phyloP scores from a whole-genome alignment of 2,329 filamentous ascomycete species.

The Cladosporium sp. region DNA sequence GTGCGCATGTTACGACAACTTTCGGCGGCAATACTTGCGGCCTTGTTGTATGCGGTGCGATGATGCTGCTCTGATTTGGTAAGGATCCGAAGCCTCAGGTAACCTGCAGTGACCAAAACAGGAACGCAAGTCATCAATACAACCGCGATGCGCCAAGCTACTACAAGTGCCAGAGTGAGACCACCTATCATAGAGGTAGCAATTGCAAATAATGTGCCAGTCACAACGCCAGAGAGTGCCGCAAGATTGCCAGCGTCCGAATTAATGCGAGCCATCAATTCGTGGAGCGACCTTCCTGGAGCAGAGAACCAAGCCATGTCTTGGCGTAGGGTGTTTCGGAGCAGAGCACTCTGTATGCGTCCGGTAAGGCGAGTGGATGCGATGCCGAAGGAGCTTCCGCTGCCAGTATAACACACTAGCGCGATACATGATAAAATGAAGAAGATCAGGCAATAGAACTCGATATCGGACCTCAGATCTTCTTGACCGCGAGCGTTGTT shows the following conservation, averaged over 20 bases:
- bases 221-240: constrained; percentile 46
- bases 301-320: constrained; percentile 50
- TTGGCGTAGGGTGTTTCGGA: constrained; percentile 52
- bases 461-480: constrained; percentile 20
- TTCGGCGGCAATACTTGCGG: constrained; percentile 63
- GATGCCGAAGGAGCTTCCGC: constrained; percentile 46
- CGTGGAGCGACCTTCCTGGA: constrained; percentile 40
- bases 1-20: constrained; percentile 64
- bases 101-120: constrained; percentile 42
- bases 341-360: constrained; percentile 41
- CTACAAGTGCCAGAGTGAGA: constrained; percentile 43
- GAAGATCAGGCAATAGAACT: constrained; percentile 48
- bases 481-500: constrained; percentile 29
- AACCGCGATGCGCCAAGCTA: constrained; percentile 50
- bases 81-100: constrained; percentile 44
- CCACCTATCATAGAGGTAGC: constrained; percentile 45
- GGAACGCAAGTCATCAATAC: constrained; percentile 48
- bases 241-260: constrained; percentile 47
- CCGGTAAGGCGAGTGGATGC: constrained; percentile 44
- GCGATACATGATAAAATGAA: constrained; percentile 52
- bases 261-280: constrained; percentile 44
- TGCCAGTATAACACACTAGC: constrained; percentile 40
- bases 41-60: constrained; percentile 59
- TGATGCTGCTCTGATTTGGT: constrained; percentile 60
- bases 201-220: constrained; percentile 49